Conservation (phyloP, 2,329 filamentous ascomycete species). For the Aspergillus hiratsukae region DNA sequence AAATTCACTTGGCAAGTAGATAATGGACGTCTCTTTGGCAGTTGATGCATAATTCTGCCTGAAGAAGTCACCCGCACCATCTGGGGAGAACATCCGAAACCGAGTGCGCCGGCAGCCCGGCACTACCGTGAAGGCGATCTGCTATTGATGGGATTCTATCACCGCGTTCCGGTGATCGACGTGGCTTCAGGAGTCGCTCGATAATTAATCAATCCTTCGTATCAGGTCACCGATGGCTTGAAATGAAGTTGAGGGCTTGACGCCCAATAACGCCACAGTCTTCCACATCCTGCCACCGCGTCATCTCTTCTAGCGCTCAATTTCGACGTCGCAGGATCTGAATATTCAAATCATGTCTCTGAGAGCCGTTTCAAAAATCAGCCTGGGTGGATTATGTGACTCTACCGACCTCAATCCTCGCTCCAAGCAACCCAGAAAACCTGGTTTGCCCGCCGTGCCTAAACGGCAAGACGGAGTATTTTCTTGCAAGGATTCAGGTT, state of each 20-base stretch:
- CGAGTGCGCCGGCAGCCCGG: neutral
- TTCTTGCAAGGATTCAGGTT: neutral
- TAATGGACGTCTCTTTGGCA: neutral
- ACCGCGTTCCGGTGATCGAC: slow-evolving; percentile 18
- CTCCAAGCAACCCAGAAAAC: neutral
- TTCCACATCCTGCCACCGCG: slow-evolving; percentile 12
- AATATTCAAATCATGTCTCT: neutral
- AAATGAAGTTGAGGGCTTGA: slow-evolving; percentile 3
- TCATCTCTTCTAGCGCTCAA: slow-evolving; percentile 3
- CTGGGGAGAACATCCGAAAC: neutral
- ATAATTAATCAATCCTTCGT: slow-evolving; percentile 14
- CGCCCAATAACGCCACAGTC: slow-evolving; percentile 9
- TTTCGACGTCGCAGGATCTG: neutral
- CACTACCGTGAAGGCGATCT: neutral
- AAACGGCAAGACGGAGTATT: neutral
- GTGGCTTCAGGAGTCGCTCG: slow-evolving; percentile 8
- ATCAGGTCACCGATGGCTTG: slow-evolving; percentile 7
- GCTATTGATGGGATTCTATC: slow-evolving; percentile 18
- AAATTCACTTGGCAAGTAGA: neutral
- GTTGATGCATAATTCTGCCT: neutral
- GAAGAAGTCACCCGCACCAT: neutral
- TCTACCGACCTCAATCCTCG: neutral
- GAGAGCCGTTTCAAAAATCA: neutral
- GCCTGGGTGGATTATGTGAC: neutral
- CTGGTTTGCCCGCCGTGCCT: neutral